phyloP scores from a whole-genome alignment of 371 early-diverging fungal genomes.

The Chytridium lagenaria region DNA sequence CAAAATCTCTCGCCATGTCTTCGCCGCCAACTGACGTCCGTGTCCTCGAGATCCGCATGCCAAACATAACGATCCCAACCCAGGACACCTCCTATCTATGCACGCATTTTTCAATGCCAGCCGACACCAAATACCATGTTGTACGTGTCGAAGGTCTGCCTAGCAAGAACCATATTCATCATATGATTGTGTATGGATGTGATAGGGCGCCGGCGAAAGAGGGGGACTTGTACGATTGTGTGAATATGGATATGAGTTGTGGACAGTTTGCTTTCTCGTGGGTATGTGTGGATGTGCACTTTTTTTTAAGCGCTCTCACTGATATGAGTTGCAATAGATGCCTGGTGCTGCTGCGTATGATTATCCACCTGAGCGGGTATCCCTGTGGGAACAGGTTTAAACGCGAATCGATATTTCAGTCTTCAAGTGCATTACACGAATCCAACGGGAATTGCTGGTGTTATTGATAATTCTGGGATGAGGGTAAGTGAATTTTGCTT shows the following conservation, averaged over 20 bases:
- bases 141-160: slow-evolving; percentile 18
- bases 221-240: slow-evolving; percentile 23
- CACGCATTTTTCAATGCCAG: slow-evolving; percentile 26
- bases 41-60: neutral
- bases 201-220: slow-evolving; percentile 13
- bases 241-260: slow-evolving; percentile 22
- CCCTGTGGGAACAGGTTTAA: slow-evolving; percentile 12
- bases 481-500: slow-evolving; percentile 2
- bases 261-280: neutral
- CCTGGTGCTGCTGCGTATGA: slow-evolving; percentile 17
- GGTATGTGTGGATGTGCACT: too few relatives aligned
- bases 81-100: slow-evolving; percentile 17
- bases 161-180: slow-evolving; percentile 21
- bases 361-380: slow-evolving; percentile 30
- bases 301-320: neutral
- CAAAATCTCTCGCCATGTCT: neutral
- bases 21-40: neutral
- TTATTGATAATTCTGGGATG: slow-evolving; percentile 27
- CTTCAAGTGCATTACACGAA: slow-evolving; percentile 36
- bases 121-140: slow-evolving; percentile 26
- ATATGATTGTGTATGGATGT: slow-evolving; percentile 31
- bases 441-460: neutral
- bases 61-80: slow-evolving; percentile 25
- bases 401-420: slow-evolving; percentile 17
- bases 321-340: slow-evolving; percentile 4